Base-by-base conservation (phyloP, 2,329 filamentous ascomycete genomes). In the Didymella segeticola region DNA sequence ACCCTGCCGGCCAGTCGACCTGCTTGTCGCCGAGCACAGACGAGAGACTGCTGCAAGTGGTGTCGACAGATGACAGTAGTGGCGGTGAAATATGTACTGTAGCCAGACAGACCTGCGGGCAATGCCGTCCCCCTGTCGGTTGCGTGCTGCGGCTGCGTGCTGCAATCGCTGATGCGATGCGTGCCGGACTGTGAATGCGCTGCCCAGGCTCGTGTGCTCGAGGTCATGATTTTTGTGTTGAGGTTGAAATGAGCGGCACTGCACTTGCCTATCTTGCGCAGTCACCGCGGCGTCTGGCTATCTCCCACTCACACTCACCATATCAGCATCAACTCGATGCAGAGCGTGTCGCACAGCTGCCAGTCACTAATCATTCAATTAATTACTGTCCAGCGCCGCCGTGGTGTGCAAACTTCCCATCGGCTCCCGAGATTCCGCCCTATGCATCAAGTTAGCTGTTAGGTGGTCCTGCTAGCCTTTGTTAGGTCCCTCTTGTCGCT, bases 251-350 rank as follows among this genome's bases (percentile, higher is more conserved):
- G 56, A 61, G 61, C 54, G 57, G 57, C 56, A 53, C 53, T 38
- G 56, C 56, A 60, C 48, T 52, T 63, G 61, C 62, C 62, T 61
- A 60, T 61, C 54, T 53, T 10, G 56, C 36, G 19, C 58, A 27
- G 27, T 42, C 45, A 54, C 45, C 27, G 51, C 38, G 45, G 39
- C 51, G 45, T 48, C 39, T 48, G 51, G 50, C 51, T 54, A 54
- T 54, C 47, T 49, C n/a, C n/a, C n/a, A n/a, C n/a, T n/a, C n/a
- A n/a, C 12, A 36, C 37, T 49, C 30, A 30, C 42, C 45, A 48
- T 54, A 47, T 48, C 45, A 39, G 45, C 45, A 45, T 43, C 39
- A 36, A 48, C 23, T 23, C 31, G 23, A 27, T 25, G 47, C 27
- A 38, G 36, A 48, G 51, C 25, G 36, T 8, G 51, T 53, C 43